Base-by-base conservation (phyloP, 768 basidiomycete genomes). In the Lactifluus pinguis region DNA sequence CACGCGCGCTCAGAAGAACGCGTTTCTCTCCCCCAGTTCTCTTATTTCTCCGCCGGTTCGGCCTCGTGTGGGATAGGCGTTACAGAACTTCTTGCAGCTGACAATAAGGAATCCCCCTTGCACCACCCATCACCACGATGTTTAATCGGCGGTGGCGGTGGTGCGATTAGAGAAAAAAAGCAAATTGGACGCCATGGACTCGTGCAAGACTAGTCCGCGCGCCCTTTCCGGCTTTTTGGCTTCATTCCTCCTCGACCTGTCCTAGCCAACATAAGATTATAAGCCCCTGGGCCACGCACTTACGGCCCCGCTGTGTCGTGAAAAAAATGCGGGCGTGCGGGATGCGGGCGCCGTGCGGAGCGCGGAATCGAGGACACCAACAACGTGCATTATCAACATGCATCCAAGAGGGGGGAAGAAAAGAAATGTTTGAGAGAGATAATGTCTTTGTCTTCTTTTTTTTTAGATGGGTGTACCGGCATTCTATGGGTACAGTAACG, bases 241-340 rank as follows among this genome's bases (percentile, higher is more conserved):
- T 19, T 17, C 34, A 17, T 13, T 13, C 17, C 6, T 39, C 39
- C 19, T 21, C 7, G 21, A 25, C 50, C 49, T 34, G 15, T 42
- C 49, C 8, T 51, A 21, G 7, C n/a, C 38, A 32, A 34, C 5
- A 45, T 42, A 44, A 21, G 51, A 49, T 51, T 58, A 58, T 58
- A 19, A 32, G 60, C 14, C 32, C 42, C 41, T 15, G 41, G 9
- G 36, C 54, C 60, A 61, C 49, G 60, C 55, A 29, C 30, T 41
- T 50, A 61, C 60, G 41, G 60, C 60, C 55, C 60, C 49, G 60
- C 60, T 55, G 54, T 50, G 49, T 58, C 57, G 57, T 58, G 56
- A 45, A 19, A 21, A 51, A 17, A 39, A 48, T 32, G n/a, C 34
- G 53, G 39, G 29, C 17, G 30, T 48, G 49, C 49, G 49, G 49